A percentile compares a stretch with the other conserved stretches of the same genome.
These are phyloP conservation scores for Cryphonectria naterciae DNA, from an alignment of 2,329 filamentous ascomycete species.

Conservation along the genomic window DNA sequence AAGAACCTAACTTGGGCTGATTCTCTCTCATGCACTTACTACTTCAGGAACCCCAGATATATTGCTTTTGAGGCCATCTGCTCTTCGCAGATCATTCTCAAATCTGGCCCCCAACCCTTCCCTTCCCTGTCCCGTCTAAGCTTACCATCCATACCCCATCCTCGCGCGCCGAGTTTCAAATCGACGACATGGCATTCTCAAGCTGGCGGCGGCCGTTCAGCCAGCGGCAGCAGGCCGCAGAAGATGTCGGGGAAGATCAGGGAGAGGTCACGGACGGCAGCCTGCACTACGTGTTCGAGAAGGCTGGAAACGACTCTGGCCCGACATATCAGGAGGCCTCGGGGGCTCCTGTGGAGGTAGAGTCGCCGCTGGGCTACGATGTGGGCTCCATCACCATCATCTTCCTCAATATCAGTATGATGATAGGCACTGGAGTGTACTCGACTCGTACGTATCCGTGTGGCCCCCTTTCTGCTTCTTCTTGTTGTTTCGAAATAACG, in stretches of 20 bases:
- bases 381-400: conserved; percentile 60
- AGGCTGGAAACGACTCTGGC: conserved; percentile 32
- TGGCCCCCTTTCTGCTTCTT: too few species aligned
- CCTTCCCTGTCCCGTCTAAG: not conserved
- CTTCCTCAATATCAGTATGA: conserved; percentile 61
- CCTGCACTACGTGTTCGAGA: conserved; percentile 26
- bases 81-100: not conserved
- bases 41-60: not conserved
- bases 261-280: conserved; percentile 23
- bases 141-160: too few species aligned
- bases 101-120: not conserved
- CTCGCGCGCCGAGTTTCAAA: too few species aligned
- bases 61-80: not conserved
- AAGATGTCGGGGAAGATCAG: conserved; percentile 6
- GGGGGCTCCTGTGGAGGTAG: conserved; percentile 63
- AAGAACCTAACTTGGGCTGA: too few species aligned
- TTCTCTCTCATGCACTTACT: not conserved
- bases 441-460: conserved; percentile 51
- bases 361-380: conserved; percentile 63
- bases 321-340: conserved; percentile 55
- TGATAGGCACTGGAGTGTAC: conserved; percentile 66
- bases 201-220: conserved; percentile 23
- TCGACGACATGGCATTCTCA: conserved; percentile 17
- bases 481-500: too few species aligned
- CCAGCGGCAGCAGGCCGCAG: not conserved